Conservation (phyloP, 306 rosid genomes). For the Acacia acuminata region DNA sequence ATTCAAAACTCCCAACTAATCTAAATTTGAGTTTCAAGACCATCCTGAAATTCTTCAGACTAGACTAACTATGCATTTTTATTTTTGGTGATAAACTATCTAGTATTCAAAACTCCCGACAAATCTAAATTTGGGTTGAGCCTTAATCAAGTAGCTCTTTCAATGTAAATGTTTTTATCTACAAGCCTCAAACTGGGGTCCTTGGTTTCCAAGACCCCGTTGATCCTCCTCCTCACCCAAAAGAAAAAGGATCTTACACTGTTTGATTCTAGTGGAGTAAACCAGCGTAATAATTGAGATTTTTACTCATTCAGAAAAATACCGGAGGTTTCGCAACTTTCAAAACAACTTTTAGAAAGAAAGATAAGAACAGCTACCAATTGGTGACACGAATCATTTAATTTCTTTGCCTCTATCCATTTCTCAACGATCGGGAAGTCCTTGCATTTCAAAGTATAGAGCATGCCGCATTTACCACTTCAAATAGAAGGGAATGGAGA, state of each 20-base stretch:
- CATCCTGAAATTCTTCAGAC: background rate
- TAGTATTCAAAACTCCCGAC: background rate
- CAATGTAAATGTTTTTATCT: background rate
- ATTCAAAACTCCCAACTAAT: background rate
- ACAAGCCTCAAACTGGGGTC: background rate
- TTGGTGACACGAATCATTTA: background rate
- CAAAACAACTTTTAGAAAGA: background rate
- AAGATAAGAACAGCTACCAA: background rate
- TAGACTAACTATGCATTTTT: background rate
- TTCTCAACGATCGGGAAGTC: conserved; percentile 13
- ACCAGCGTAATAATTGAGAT: background rate
- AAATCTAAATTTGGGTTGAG: background rate
- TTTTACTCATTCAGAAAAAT: conserved; percentile 7
- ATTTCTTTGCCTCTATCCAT: background rate
- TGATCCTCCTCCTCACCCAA: background rate
- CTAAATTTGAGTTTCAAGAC: background rate
- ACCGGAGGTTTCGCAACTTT: background rate
- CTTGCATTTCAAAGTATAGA: background rate
- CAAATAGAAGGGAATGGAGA: background rate
- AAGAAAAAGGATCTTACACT: background rate
- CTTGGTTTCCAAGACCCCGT: background rate
- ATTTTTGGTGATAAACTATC: background rate
- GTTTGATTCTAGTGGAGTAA: conserved; percentile 25
- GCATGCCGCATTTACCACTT: background rate
- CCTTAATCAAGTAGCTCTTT: background rate